A percentile compares a stretch with the other conserved stretches of the same genome.
phyloP scores from a whole-genome alignment of 1,284 basidiomycete species.

The Ustilago xerochloae region DNA sequence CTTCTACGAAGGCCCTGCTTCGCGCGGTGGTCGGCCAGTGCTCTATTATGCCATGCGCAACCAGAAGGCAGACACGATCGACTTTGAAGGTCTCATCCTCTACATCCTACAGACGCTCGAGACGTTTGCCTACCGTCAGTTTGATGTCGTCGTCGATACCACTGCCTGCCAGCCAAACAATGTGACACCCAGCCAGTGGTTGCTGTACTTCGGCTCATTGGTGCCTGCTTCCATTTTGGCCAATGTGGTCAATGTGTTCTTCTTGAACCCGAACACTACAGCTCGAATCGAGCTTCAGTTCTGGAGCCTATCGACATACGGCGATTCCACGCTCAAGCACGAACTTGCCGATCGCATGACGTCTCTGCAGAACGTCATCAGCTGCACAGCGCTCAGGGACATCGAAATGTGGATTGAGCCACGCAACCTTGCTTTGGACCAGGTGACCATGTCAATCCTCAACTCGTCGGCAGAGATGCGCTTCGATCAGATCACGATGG shows the following conservation, averaged over 20 bases:
- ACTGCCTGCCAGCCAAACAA: slow-evolving; percentile 51
- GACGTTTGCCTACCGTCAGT: slow-evolving; percentile 36
- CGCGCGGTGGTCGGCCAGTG: slow-evolving; percentile 68
- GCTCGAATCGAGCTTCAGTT: slow-evolving; percentile 42
- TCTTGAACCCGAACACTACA: slow-evolving; percentile 60
- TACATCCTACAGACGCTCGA: slow-evolving; percentile 56
- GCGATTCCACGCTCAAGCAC: slow-evolving; percentile 28
- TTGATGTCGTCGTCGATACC: slow-evolving; percentile 56
- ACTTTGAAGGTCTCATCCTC: slow-evolving; percentile 81
- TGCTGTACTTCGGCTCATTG: slow-evolving; percentile 57
- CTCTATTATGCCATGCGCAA: slow-evolving; percentile 70
- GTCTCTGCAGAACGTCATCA: slow-evolving; percentile 36
- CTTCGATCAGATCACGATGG: slow-evolving; percentile 60
- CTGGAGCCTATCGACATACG: slow-evolving; percentile 27
- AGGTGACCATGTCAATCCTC: slow-evolving; percentile 47
- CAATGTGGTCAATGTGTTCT: slow-evolving; percentile 55
- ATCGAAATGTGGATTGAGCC: slow-evolving; percentile 57
- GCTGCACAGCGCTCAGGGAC: slow-evolving; percentile 45
- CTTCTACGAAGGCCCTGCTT: slow-evolving; percentile 55
- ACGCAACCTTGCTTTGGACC: slow-evolving; percentile 54
- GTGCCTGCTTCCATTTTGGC: slow-evolving; percentile 46
- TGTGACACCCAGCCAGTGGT: slow-evolving; percentile 57
- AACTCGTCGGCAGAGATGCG: slow-evolving; percentile 41
- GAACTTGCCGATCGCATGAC: slow-evolving; percentile 36
- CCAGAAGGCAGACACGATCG: slow-evolving; percentile 83